phyloP scores from a whole-genome alignment of 495 filamentous ascomycete species.

The Massariosphaeria phaeospora region DNA sequence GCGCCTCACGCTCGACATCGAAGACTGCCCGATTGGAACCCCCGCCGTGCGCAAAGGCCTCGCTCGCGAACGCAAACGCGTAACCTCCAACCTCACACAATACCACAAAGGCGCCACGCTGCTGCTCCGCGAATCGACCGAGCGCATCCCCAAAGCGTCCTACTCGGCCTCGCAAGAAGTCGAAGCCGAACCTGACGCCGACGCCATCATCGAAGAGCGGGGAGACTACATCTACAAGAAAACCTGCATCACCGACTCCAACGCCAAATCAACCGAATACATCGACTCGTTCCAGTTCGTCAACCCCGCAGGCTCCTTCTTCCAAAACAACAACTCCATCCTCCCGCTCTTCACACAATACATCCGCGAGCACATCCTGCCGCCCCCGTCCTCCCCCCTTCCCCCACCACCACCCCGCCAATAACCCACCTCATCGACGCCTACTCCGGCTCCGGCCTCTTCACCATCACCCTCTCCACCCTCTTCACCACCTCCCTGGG shows the following conservation, averaged over 20 bases:
- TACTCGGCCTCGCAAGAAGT: slow-evolving; percentile 19
- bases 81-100: slow-evolving; percentile 61
- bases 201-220: slow-evolving; percentile 36
- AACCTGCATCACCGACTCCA: slow-evolving; percentile 78
- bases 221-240: slow-evolving; percentile 65
- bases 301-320: slow-evolving; percentile 89
- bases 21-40: slow-evolving; percentile 94
- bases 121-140: slow-evolving; percentile 79
- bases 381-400: slow-evolving; percentile 32
- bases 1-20: slow-evolving; percentile 76
- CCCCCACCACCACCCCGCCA: slow-evolving; percentile 6
- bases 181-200: slow-evolving; percentile 4
- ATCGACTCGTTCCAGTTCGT: slow-evolving; percentile 78
- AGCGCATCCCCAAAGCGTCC: slow-evolving; percentile 55
- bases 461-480: slow-evolving; percentile 85
- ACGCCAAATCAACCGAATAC: slow-evolving; percentile 76
- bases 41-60: slow-evolving; percentile 73
- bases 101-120: slow-evolving; percentile 83
- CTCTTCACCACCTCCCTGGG: slow-evolving; percentile 68
- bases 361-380: slow-evolving; percentile 75
- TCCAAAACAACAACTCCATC: slow-evolving; percentile 99
- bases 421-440: slow-evolving; percentile 91
- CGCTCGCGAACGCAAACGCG: slow-evolving; percentile 63
- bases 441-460: slow-evolving; percentile 94
- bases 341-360: slow-evolving; percentile 84